Evolutionary conservation across 2,329 filamentous ascomycete species (phyloP).

Genomic region (Aspergillus caelatus): DNA sequence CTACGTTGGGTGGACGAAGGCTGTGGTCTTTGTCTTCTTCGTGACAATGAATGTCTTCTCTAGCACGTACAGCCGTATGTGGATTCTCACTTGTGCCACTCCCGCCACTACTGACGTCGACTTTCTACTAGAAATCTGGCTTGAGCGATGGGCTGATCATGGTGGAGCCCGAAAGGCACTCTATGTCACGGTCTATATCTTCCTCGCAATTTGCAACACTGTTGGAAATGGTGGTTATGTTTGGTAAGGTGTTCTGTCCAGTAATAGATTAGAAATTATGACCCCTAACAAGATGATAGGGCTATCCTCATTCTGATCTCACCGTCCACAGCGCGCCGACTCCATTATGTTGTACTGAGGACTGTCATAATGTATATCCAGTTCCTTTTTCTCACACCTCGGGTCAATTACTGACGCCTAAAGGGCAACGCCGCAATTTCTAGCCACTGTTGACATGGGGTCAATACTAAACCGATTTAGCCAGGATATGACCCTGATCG

Average conservation of each 20-base stretch:
- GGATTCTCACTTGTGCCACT: no score
- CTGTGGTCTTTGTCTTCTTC: no score
- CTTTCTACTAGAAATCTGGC: no score
- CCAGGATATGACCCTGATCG: constrained; percentile 5
- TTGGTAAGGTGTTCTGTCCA: neutral
- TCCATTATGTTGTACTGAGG: constrained; percentile 3
- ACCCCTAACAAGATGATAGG: neutral
- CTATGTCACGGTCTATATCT: constrained; percentile 1
- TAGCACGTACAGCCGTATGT: no score
- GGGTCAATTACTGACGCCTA: no score
- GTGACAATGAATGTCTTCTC: no score
- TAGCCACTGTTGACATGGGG: constrained; percentile 1
- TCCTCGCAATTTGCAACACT: neutral
- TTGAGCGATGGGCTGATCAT: constrained; percentile 3
- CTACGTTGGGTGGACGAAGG: no score
- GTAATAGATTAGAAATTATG: neutral
- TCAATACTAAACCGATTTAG: neutral
- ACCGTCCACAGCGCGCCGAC: neutral
- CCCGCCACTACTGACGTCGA: no score
- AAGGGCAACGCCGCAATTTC: neutral
- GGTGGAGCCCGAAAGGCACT: neutral
- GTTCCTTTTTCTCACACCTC: no score
- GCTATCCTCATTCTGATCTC: constrained; percentile 8
- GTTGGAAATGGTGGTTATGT: constrained; percentile 8
- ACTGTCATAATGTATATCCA: constrained; percentile 4